Evolutionary conservation across 2,329 filamentous ascomycete genomes (phyloP).

Genomic region (Pestalotiopsis sp.): DNA sequence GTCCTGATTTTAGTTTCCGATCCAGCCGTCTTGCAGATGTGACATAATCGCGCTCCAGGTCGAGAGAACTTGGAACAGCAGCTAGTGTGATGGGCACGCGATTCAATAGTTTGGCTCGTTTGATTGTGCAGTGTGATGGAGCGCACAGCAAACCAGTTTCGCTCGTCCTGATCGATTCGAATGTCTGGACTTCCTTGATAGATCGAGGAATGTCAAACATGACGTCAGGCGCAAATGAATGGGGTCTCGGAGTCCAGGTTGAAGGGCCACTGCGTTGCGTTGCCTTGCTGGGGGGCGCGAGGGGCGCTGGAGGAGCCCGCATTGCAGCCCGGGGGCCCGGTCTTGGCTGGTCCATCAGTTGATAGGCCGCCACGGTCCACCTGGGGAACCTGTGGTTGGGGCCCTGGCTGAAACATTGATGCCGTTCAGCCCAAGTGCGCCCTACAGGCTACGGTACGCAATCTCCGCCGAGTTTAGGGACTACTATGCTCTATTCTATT

Average conservation of each 20-base stretch:
- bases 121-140: background rate
- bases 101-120: background rate
- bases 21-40: background rate
- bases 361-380: background rate
- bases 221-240: background rate
- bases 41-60: background rate
- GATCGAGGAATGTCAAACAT: background rate
- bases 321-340: background rate
- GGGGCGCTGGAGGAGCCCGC: background rate
- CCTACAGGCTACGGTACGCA: background rate
- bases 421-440: background rate
- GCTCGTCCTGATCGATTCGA: background rate
- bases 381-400: background rate
- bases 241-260: background rate
- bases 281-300: background rate
- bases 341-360: background rate
- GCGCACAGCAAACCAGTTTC: background rate
- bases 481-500: background rate
- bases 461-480: background rate
- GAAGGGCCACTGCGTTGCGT: background rate
- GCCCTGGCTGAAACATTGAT: background rate
- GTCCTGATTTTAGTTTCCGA: conserved; percentile 6
- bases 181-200: background rate
- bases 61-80: background rate
- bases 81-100: background rate